Base-by-base conservation (phyloP, 2,329 filamentous ascomycete species). In the Aureobasidium lini region DNA sequence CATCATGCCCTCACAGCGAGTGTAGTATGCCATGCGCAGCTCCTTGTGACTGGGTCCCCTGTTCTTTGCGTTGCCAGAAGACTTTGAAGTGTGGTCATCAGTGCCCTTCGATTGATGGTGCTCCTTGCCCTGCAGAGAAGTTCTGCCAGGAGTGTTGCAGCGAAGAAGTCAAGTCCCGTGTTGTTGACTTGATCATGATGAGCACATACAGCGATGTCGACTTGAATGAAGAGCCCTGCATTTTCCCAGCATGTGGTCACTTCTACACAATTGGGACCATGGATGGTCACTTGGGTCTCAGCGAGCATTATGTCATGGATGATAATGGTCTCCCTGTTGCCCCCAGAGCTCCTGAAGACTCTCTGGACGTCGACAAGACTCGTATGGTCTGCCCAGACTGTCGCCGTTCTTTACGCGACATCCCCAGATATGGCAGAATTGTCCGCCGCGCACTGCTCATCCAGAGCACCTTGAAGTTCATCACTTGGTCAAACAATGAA, bases 1-100 rank as follows among this genome's bases (percentile, higher is more conserved):
- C 50, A 9, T 44, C 8, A 2, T 44, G 50, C 29, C 39, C 64
- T 7, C 85, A 88, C 64, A 37, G 72, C 66, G 23, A 64, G 42
- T 80, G 77, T 62, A 66, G 67, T 0, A 76, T 84, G 75, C 82
- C 82, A 16, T 54, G 50, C 36, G 50, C 18, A 89, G 87, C 62
- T 0, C 86, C 87, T 0, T 90, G 86, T 66, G 76, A 87, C 63
- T 80, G 83, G 71, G 66, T 88, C 0, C 87, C 87, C 1, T 90
- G 86, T 67, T 80, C 79, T 1, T 69, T 77, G 64, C 76, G 86
- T 8, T 90, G 87, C 66, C 66, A 73, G 3, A 74, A 80, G 31
- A 15, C 60, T 0, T 69, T 89, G 3, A 16, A 29, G 0, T 89
- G 86, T 65, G 81, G 82, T 0, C 85, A 89, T 67, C 80, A 76